Evolutionary conservation across 371 early-diverging fungal species (phyloP).

Genomic region (Neoconidiobolus thromboides): DNA sequence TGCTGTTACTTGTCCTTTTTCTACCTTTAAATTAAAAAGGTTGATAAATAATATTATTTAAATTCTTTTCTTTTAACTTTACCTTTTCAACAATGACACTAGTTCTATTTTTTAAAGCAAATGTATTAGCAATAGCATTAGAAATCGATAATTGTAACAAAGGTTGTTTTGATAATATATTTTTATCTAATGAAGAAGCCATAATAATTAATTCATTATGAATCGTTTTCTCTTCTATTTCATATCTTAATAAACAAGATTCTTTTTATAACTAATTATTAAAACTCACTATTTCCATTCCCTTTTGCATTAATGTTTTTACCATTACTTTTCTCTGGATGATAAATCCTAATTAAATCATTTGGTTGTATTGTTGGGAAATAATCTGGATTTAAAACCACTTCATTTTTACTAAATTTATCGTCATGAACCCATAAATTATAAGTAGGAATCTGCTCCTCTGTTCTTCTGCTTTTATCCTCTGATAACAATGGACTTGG

Average conservation of each 20-base stretch:
- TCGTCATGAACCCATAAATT: conserved; percentile 41
- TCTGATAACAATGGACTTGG: no score
- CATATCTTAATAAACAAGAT: no score
- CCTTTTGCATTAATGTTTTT: no score
- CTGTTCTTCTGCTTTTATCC: no score
- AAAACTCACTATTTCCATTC: no score
- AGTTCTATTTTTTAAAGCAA: conserved; percentile 32
- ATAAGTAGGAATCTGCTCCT: not conserved
- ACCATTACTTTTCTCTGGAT: conserved; percentile 10
- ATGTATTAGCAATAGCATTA: conserved; percentile 27
- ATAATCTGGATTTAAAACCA: conserved; percentile 61
- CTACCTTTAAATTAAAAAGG: conserved; percentile 25
- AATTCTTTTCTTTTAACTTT: conserved; percentile 11
- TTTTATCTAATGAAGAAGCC: not conserved
- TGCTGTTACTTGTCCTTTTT: conserved; percentile 34
- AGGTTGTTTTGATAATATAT: conserved; percentile 4
- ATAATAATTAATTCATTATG: conserved; percentile 13
- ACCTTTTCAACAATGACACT: conserved; percentile 44
- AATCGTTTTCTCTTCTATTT: conserved; percentile 9
- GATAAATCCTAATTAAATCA: conserved; percentile 53
- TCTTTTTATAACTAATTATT: no score
- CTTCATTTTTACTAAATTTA: conserved; percentile 41
- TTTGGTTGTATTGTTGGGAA: conserved; percentile 56
- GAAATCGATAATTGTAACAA: conserved; percentile 19
- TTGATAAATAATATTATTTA: conserved; percentile 4